A percentile compares a stretch with the other conserved stretches of the same genome.
Conservation (phyloP, 2,329 filamentous ascomycete species). For the Phyllosticta citrichinensis region DNA sequence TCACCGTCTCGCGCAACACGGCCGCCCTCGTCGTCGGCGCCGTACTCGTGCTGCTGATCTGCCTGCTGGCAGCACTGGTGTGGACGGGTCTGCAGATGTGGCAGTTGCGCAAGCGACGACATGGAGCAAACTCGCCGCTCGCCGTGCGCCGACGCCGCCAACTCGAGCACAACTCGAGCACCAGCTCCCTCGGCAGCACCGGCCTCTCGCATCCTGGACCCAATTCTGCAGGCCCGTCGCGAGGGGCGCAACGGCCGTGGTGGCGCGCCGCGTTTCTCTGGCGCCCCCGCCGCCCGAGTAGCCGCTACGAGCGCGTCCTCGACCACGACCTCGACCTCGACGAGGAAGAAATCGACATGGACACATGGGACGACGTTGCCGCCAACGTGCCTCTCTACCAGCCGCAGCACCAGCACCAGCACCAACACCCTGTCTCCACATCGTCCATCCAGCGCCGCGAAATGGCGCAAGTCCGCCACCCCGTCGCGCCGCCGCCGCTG, state of each 20-base stretch:
- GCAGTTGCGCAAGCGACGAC: neutral
- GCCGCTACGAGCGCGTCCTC: neutral
- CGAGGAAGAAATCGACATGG: neutral
- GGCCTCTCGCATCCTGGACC: neutral
- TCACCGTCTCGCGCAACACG: neutral
- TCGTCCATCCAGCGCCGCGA: neutral
- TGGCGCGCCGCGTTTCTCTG: neutral
- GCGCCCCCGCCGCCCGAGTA: neutral
- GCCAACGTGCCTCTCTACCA: neutral
- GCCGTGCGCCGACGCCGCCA: neutral
- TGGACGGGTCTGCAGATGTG: neutral
- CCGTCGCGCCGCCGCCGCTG: neutral
- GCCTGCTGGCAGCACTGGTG: neutral
- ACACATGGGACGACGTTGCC: neutral
- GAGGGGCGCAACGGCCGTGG: neutral
- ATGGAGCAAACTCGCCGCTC: neutral
- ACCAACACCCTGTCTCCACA: neutral
- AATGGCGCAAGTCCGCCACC: neutral
- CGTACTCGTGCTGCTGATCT: neutral
- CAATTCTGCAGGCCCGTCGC: no score
- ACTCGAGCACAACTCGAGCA: neutral
- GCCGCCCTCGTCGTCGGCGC: neutral
- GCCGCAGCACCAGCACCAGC: neutral
- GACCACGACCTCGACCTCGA: neutral
- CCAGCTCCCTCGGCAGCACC: neutral